Conservation (phyloP, 192 early-diverging fungal genomes). For the Coemansia sp. region DNA sequence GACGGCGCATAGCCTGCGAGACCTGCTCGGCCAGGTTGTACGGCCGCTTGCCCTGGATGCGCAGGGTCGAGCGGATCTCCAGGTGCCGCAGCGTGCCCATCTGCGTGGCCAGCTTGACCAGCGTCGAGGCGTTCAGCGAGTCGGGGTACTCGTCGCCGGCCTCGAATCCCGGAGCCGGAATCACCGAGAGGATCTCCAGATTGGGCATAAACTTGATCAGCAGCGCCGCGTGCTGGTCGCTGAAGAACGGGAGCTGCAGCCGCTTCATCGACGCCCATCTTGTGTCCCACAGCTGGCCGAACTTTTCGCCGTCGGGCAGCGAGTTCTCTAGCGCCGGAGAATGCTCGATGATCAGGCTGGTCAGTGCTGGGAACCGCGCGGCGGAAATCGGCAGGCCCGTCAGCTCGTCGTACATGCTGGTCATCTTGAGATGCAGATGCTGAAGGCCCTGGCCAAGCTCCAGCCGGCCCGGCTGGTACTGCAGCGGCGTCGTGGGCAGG, state of each 20-base stretch:
- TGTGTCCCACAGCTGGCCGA: slow-evolving; percentile 50
- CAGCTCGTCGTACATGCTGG: slow-evolving; percentile 48
- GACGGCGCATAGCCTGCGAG: slow-evolving; percentile 26
- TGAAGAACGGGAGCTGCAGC: slow-evolving; percentile 50
- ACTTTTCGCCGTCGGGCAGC: slow-evolving; percentile 47
- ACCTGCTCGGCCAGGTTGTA: slow-evolving; percentile 40
- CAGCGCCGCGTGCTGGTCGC: slow-evolving; percentile 43
- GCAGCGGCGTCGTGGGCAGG: slow-evolving; percentile 31
- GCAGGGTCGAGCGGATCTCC: slow-evolving; percentile 45
- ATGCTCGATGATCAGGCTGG: slow-evolving; percentile 51
- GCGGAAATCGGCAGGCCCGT: slow-evolving; percentile 44
- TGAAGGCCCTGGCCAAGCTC: slow-evolving; percentile 40
- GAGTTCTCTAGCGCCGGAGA: slow-evolving; percentile 51
- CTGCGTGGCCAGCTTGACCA: slow-evolving; percentile 42
- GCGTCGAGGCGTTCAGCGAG: slow-evolving; percentile 18
- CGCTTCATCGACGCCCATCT: slow-evolving; percentile 42
- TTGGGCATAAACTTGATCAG: slow-evolving; percentile 50
- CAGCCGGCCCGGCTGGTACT: slow-evolving; percentile 41
- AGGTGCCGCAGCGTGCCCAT: slow-evolving; percentile 39
- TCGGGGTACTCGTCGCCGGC: slow-evolving; percentile 52
- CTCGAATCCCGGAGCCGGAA: slow-evolving; percentile 43
- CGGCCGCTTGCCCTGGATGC: slow-evolving; percentile 36
- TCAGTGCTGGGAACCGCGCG: slow-evolving; percentile 35
- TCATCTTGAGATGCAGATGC: slow-evolving; percentile 51
- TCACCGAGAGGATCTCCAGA: slow-evolving; percentile 46